phyloP scores from a whole-genome alignment of 495 filamentous ascomycete species.

The Penicillium cinerascens region DNA sequence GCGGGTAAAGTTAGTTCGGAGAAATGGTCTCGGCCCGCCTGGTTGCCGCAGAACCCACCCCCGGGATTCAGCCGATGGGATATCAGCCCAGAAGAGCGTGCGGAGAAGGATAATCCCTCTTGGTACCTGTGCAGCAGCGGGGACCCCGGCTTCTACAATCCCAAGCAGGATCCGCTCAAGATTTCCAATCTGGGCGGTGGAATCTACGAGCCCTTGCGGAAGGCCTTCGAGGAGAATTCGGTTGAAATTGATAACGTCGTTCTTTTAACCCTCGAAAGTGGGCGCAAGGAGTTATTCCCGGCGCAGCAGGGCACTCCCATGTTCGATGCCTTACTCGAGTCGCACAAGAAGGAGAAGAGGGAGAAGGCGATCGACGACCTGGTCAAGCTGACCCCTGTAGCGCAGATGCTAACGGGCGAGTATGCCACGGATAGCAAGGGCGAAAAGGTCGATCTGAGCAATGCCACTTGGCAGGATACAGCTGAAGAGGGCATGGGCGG shows the following conservation, averaged over 20 bases:
- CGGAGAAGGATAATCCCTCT: slow-evolving; percentile 18
- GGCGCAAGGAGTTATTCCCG: slow-evolving; percentile 47
- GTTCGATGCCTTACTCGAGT: slow-evolving; percentile 35
- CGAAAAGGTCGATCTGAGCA: slow-evolving; percentile 19
- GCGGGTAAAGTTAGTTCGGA: slow-evolving; percentile 6
- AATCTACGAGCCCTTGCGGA: slow-evolving; percentile 28
- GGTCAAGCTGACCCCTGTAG: slow-evolving; percentile 32
- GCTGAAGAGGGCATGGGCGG: slow-evolving; percentile 35
- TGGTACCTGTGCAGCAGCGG: slow-evolving; percentile 15
- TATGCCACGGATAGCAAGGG: slow-evolving; percentile 34
- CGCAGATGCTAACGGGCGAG: slow-evolving; percentile 44
- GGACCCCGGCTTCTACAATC: slow-evolving; percentile 31
- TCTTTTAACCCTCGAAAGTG: slow-evolving; percentile 44
- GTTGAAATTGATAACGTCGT: slow-evolving; percentile 42
- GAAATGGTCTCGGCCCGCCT: slow-evolving; percentile 22
- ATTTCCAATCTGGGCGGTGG: slow-evolving; percentile 40
- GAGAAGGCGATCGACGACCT: slow-evolving; percentile 27
- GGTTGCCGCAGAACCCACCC: slow-evolving; percentile 27
- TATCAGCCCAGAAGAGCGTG: slow-evolving; percentile 10
- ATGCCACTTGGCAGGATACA: slow-evolving; percentile 21
- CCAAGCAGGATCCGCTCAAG: slow-evolving; percentile 39
- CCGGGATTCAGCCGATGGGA: slow-evolving; percentile 31
- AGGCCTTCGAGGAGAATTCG: slow-evolving; percentile 28
- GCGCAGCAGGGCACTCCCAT: slow-evolving; percentile 37
- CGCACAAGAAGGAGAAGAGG: slow-evolving; percentile 18